A percentile compares a stretch with the other conserved stretches of the same genome.
Evolutionary conservation across 129 eudicot genomes (phyloP).

Genomic region (Logfia minima): DNA sequence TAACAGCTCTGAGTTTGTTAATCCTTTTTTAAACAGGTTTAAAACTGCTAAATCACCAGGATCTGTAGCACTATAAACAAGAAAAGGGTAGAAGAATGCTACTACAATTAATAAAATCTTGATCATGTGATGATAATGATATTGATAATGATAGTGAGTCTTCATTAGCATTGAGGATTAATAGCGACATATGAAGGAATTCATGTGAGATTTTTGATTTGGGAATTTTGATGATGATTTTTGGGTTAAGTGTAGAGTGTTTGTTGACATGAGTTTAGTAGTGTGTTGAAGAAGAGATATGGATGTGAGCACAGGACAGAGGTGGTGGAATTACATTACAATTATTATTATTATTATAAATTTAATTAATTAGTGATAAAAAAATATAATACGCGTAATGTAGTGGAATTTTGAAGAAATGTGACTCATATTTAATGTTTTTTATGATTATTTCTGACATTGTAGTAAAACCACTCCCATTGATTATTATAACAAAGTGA

Average conservation of each 20-base stretch:
- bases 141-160: background rate
- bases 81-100: constrained; percentile 13
- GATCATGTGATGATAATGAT: background rate
- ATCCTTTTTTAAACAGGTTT: constrained; percentile 65
- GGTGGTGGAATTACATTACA: constrained; percentile 21
- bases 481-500: background rate
- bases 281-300: constrained; percentile 12
- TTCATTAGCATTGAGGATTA: constrained; percentile 27
- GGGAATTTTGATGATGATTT: constrained; percentile 12
- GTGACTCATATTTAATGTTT: background rate
- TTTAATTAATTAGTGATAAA: background rate
- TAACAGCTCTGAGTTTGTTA: constrained; percentile 77
- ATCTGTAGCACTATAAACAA: constrained; percentile 62
- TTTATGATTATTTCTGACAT: background rate
- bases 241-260: constrained; percentile 9
- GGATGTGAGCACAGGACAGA: constrained; percentile 14
- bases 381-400: constrained; percentile 28
- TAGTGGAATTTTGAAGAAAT: constrained; percentile 21
- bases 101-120: constrained; percentile 4
- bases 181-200: constrained; percentile 1
- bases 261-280: background rate
- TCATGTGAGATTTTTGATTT: constrained; percentile 2
- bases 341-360: background rate
- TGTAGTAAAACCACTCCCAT: background rate
- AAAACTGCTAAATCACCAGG: constrained; percentile 70